phyloP scores from a whole-genome alignment of 1,139 yeast genomes.

The Meyerozyma sp. region DNA sequence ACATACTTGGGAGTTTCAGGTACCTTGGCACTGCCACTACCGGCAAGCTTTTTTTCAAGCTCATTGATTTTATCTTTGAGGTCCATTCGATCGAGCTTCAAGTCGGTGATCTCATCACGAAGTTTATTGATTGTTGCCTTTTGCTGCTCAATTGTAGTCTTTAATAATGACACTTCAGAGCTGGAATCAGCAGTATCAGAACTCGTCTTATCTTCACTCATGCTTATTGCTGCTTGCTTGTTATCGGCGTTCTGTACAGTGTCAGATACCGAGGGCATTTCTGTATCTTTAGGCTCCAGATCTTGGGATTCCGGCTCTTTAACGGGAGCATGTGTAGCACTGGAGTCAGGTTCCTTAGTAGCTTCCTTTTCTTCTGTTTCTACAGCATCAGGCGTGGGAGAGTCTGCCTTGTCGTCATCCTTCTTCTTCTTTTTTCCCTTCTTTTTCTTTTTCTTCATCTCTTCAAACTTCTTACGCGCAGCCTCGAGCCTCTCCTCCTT shows the following conservation, averaged over 20 bases:
- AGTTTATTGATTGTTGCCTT: slow-evolving; percentile 32
- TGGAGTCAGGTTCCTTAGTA: slow-evolving; percentile 3
- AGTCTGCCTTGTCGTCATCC: slow-evolving; percentile 8
- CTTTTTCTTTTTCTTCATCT: slow-evolving; percentile 57
- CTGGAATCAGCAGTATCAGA: not conserved
- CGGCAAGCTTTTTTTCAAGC: slow-evolving; percentile 17
- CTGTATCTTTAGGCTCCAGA: slow-evolving; percentile 5
- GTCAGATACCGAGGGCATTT: slow-evolving; percentile 6
- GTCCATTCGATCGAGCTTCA: slow-evolving; percentile 43
- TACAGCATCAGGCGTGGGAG: slow-evolving; percentile 6
- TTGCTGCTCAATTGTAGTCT: slow-evolving; percentile 18
- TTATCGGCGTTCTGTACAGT: slow-evolving; percentile 2
- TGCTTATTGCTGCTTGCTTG: slow-evolving; percentile 1
- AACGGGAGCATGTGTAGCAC: not conserved
- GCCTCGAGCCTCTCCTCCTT: slow-evolving; percentile 59
- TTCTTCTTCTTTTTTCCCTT: slow-evolving; percentile 30
- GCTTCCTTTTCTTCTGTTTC: slow-evolving; percentile 1
- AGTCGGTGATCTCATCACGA: slow-evolving; percentile 41
- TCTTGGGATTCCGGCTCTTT: slow-evolving; percentile 3
- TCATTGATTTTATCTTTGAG: slow-evolving; percentile 32
- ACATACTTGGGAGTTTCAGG: not conserved
- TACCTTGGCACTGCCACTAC: not conserved
- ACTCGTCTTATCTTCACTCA: not conserved
- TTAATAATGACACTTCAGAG: slow-evolving; percentile 8
- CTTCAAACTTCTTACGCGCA: slow-evolving; percentile 60